A percentile compares a stretch with the other conserved stretches of the same genome.
Conservation (phyloP, 73 alveolate genomes). For the Stentor roeselii region DNA sequence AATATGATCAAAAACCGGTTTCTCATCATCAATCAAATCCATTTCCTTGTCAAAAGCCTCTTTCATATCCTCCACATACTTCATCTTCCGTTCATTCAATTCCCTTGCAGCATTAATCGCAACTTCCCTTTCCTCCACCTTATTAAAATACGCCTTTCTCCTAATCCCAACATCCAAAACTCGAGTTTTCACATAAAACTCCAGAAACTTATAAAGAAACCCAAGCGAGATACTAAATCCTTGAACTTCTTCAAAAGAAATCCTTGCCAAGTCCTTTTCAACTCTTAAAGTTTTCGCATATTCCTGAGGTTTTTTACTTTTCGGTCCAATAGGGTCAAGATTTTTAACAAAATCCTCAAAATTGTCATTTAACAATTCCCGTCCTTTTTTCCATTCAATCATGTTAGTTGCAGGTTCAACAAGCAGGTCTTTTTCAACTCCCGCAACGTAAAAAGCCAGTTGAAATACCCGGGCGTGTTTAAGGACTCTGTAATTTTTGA, state of each 20-base stretch:
- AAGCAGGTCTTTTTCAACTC: conserved; percentile 61
- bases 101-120: conserved; percentile 43
- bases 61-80: conserved; percentile 34
- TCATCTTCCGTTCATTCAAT: conserved; percentile 40
- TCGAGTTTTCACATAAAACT: conserved; percentile 53
- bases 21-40: conserved; percentile 26
- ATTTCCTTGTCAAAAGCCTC: neutral
- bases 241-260: conserved; percentile 4
- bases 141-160: conserved; percentile 35
- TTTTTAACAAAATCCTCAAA: conserved; percentile 49
- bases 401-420: conserved; percentile 83
- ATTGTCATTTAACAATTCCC: conserved; percentile 61
- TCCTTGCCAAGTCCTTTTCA: neutral
- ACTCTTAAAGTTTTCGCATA: conserved; percentile 54
- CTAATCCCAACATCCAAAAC: conserved; percentile 60
- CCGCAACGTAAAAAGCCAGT: conserved; percentile 69
- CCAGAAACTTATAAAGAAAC: conserved; percentile 59
- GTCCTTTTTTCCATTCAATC: conserved; percentile 92
- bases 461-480: conserved; percentile 80
- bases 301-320: conserved; percentile 72
- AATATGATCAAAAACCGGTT: conserved; percentile 51
- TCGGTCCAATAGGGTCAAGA: conserved; percentile 79
- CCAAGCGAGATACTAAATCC: conserved; percentile 43
- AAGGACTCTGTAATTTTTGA: conserved; percentile 65
- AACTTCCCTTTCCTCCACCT: conserved; percentile 56